A percentile compares a stretch with the other conserved stretches of the same genome.
Evolutionary conservation across 176 grass and related monocot species (phyloP).

Genomic region (Triticum monococcum): DNA sequence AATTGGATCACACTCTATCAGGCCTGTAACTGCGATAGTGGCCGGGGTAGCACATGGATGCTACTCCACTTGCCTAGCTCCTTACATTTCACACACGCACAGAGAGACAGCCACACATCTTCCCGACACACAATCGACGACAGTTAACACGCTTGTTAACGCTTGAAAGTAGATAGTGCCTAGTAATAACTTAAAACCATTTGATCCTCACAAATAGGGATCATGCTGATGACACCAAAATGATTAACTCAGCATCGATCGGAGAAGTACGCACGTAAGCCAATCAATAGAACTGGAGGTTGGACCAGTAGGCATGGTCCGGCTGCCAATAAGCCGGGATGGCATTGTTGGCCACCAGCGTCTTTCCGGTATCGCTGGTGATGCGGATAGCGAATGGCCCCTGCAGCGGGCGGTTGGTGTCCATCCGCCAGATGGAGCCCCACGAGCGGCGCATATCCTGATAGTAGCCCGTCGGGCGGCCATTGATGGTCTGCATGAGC

Average conservation of each 20-base stretch:
- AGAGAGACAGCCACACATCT: not conserved
- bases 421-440: constrained; percentile 45
- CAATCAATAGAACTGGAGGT: not conserved
- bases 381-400: constrained; percentile 23
- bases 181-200: not conserved
- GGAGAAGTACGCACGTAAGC: not conserved
- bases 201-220: not conserved
- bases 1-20: not conserved
- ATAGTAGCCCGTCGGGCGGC: not conserved
- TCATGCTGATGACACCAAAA: not conserved
- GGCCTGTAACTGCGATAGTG: not conserved
- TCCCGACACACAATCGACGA: not conserved
- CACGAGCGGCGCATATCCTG: not conserved
- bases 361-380: constrained; percentile 50
- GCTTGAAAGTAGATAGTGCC: not conserved
- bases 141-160: not conserved
- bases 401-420: not conserved
- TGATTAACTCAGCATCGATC: not conserved
- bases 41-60: constrained; percentile 13
- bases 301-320: not conserved
- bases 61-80: constrained; percentile 15
- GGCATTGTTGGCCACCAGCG: constrained; percentile 47
- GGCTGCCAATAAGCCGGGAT: constrained; percentile 50
- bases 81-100: not conserved
- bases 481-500: not conserved